phyloP scores from a whole-genome alignment of 2,329 filamentous ascomycete species.

The Arthrobotrys iridis region DNA sequence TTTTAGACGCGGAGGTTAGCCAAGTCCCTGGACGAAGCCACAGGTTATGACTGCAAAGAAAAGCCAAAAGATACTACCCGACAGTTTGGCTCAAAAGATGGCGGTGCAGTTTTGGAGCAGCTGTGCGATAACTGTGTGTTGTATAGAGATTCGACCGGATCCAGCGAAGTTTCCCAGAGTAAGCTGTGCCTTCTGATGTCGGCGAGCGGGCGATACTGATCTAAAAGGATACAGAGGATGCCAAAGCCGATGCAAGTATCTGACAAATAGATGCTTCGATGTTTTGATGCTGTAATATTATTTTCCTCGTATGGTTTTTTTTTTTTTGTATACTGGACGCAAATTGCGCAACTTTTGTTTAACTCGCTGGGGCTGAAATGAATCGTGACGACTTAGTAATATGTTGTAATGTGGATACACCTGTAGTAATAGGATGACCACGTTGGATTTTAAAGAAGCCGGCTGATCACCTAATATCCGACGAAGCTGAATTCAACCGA shows the following conservation, averaged over 20 bases:
- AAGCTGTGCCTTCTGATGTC: constrained; percentile 8
- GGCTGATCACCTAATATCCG: constrained; percentile 29
- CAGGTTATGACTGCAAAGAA: constrained; percentile 39
- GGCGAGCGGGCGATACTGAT: constrained; percentile 12
- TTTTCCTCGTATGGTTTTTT: background rate
- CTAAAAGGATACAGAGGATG: background rate
- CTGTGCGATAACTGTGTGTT: constrained; percentile 3
- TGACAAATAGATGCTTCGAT: constrained; percentile 25
- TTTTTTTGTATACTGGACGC: background rate
- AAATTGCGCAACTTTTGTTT: background rate
- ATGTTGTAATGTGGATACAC: constrained; percentile 15
- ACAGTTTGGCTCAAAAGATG: constrained; percentile 31
- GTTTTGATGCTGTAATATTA: constrained; percentile 4
- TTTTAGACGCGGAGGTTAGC: constrained; percentile 37
- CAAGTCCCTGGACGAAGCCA: constrained; percentile 33
- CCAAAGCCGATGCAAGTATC: constrained; percentile 2
- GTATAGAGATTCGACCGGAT: constrained; percentile 10
- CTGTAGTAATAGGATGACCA: constrained; percentile 25
- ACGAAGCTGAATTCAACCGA: constrained; percentile 2
- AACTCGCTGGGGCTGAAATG: constrained; percentile 10
- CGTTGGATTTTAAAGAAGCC: constrained; percentile 41
- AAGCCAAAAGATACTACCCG: constrained; percentile 16
- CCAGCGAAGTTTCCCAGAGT: constrained; percentile 25
- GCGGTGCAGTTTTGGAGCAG: constrained; percentile 45
- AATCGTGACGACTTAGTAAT: constrained; percentile 10